phyloP scores from a whole-genome alignment of 179 eudicot species.

The Beta corolliflora region DNA sequence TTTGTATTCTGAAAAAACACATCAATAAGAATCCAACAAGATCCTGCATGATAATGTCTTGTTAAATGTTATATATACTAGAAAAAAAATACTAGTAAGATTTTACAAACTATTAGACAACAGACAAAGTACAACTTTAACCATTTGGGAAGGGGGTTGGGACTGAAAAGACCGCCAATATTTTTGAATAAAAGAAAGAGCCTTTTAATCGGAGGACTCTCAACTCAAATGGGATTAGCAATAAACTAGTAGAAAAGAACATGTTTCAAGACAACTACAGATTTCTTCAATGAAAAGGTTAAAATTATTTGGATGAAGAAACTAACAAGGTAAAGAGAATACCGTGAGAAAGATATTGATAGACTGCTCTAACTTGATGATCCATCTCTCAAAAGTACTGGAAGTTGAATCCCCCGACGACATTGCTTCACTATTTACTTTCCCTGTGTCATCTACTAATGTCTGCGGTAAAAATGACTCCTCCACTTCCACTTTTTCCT shows the following conservation, averaged over 20 bases:
- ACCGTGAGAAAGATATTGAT: slow-evolving; percentile 83
- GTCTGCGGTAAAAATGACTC: slow-evolving; percentile 59
- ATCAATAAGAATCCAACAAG: too few species aligned
- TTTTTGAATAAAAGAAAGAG: not conserved
- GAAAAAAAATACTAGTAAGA: too few species aligned
- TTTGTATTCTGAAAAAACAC: too few species aligned
- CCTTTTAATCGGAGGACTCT: not conserved
- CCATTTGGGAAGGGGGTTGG: not conserved
- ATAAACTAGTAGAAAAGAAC: not conserved
- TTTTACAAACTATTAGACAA: too few species aligned
- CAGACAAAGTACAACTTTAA: not conserved
- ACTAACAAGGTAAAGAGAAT: slow-evolving; percentile 18
- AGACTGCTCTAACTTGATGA: slow-evolving; percentile 80
- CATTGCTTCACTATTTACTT: slow-evolving; percentile 31
- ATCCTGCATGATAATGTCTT: too few species aligned
- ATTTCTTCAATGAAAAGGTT: not conserved
- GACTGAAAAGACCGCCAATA: not conserved
- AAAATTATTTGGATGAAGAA: not conserved
- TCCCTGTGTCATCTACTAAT: slow-evolving; percentile 34
- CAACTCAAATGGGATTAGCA: not conserved
- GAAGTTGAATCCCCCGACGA: slow-evolving; percentile 39
- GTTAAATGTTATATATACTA: too few species aligned
- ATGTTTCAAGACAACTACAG: not conserved
- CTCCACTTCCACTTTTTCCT: slow-evolving; percentile 69
- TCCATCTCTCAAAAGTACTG: slow-evolving; percentile 52